Conservation (phyloP, 2,329 filamentous ascomycete species). For the Diplodia seriata region DNA sequence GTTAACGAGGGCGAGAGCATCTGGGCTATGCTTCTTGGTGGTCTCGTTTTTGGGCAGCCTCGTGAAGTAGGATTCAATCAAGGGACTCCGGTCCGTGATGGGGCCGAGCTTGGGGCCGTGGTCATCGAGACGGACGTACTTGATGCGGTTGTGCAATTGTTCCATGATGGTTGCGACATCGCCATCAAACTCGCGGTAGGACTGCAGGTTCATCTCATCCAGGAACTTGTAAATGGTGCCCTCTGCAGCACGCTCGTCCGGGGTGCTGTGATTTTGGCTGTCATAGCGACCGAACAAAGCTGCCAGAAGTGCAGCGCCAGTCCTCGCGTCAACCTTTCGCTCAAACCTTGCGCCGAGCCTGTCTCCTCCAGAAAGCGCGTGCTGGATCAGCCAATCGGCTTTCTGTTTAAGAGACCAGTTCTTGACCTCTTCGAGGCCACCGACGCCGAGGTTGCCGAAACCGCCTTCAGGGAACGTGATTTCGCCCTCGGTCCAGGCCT, state of each 20-base stretch:
- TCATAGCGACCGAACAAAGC: conserved; percentile 74
- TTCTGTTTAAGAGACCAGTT: conserved; percentile 64
- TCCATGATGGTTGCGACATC: conserved; percentile 85
- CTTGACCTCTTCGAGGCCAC: conserved; percentile 61
- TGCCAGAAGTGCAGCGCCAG: conserved; percentile 72
- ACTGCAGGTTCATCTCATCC: conserved; percentile 83
- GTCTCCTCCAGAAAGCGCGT: conserved; percentile 74
- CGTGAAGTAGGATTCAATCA: conserved; percentile 96
- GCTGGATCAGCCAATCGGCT: conserved; percentile 69
- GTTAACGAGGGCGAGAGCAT: conserved; percentile 83
- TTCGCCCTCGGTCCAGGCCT: conserved; percentile 72
- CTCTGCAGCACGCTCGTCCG: conserved; percentile 59
- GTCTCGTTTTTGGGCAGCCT: conserved; percentile 79
- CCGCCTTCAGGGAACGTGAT: conserved; percentile 62
- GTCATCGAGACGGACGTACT: conserved; percentile 91
- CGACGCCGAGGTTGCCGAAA: conserved; percentile 56
- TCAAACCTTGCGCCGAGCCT: conserved; percentile 81
- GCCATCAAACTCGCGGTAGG: conserved; percentile 89
- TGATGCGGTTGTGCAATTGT: conserved; percentile 91
- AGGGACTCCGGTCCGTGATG: conserved; percentile 76
- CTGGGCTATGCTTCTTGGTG: conserved; percentile 77
- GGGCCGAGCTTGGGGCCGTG: conserved; percentile 86
- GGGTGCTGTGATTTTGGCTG: conserved; percentile 56
- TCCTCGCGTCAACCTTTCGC: conserved; percentile 71
- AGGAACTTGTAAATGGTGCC: conserved; percentile 67